Base-by-base conservation (phyloP, 257 asterid genomes). In the Forsythia suspensa region DNA sequence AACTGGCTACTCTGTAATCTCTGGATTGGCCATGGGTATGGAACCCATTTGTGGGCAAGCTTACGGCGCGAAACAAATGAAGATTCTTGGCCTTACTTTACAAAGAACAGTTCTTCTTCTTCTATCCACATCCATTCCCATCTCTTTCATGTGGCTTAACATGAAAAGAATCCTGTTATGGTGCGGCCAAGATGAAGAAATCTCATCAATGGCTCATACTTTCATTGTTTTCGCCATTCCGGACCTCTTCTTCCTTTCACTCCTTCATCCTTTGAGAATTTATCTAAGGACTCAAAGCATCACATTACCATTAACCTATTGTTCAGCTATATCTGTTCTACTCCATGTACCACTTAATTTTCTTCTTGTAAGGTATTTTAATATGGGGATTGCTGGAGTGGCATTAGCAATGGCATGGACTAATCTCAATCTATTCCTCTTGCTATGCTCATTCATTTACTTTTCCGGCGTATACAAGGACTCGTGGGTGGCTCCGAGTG, bases 21-120 rank as follows among this genome's bases (percentile, higher is more conserved):
- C 98, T 4, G 98, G 99, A 21, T 77, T 95, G 7, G 98, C 99
- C 37, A 92, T 95, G 99, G 99, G 99, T 3, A 95, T 95, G 99
- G 99, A 95, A 84, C 98, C 99, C 41, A 92, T 95, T 11, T 93
- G 98, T 75, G 98, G 99, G 9, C 99, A 95, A 72, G 98, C 99
- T 5, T 93, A 86, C 76, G 99, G 99, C 3, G 97, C 97, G 11
- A 93, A 89, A 48, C 93, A 92, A 77, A 93, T 92, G 98, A 95
- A 92, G 70, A 93, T 93, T 52, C 85, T 95, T 1, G 99, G 99
- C 15, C 86, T 92, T 4, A 90, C 98, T 24, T 86, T 95, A n/a
- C 99, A 95, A 37, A 88, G 98, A 69, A 95, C 98, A 0, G 84
- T 93, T 29, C 83, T 95, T 21, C 97, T 95, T 21, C 97, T 95